Percentiles rank a stretch among this genome's conserved stretches.
Conservation (phyloP, 352 stramenopile genomes). For the Pythium monospermum region DNA sequence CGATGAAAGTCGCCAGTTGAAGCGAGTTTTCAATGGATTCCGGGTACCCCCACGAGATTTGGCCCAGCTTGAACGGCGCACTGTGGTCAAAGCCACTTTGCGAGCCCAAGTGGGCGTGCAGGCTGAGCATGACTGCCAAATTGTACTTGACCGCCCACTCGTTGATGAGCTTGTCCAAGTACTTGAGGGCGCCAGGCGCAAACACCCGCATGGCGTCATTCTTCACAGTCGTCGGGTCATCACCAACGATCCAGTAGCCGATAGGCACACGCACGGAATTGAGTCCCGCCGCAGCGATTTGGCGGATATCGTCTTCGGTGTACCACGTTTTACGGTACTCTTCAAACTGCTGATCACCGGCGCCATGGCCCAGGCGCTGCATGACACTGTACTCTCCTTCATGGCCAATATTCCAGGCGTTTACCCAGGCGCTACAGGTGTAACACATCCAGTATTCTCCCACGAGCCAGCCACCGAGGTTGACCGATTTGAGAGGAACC, state of each 20-base stretch:
- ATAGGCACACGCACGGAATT: constrained; percentile 25
- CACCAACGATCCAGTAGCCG: constrained; percentile 20
- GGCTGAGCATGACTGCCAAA: too few species aligned
- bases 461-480: constrained; percentile 36
- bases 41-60: too few species aligned
- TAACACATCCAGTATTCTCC: constrained; percentile 42
- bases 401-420: constrained; percentile 29
- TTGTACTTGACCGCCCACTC: too few species aligned
- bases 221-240: neutral
- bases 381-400: constrained; percentile 16
- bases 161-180: too few species aligned
- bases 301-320: constrained; percentile 19
- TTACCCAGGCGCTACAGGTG: constrained; percentile 51
- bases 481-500: constrained; percentile 34
- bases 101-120: too few species aligned
- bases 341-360: constrained; percentile 17
- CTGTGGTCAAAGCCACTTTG: too few species aligned
- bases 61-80: too few species aligned
- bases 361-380: neutral
- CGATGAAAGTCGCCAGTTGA: too few species aligned
- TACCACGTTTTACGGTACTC: constrained; percentile 14
- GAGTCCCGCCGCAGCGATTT: constrained; percentile 18
- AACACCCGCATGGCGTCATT: constrained; percentile 5
- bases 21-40: too few species aligned
- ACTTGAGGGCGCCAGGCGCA: too few species aligned